Conservation (phyloP, 768 basidiomycete genomes). For the Calocera viscosa region DNA sequence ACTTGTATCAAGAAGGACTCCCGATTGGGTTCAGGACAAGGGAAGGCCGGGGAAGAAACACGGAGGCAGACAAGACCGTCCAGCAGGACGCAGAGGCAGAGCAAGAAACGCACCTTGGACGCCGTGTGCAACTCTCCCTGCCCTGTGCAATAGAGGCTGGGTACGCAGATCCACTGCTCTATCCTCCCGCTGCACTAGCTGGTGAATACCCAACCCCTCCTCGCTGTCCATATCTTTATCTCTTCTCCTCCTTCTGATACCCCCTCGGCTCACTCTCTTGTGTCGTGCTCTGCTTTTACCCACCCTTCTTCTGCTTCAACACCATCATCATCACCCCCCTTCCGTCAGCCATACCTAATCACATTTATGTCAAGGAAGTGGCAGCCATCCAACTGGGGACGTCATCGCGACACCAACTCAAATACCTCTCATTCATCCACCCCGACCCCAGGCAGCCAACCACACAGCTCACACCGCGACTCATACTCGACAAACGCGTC, state of each 20-base stretch:
- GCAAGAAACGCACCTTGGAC: background rate
- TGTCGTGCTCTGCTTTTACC: background rate
- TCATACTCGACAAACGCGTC: constrained; percentile 7
- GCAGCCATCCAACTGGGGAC: constrained; percentile 5
- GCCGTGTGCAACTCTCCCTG: background rate
- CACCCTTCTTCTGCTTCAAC: background rate
- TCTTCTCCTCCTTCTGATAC: background rate
- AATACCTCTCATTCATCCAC: background rate
- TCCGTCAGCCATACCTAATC: constrained; percentile 2
- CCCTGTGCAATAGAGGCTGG: background rate
- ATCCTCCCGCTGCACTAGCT: background rate
- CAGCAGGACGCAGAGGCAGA: background rate
- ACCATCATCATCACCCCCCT: background rate
- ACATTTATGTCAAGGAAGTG: constrained; percentile 9
- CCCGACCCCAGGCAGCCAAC: background rate
- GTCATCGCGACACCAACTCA: constrained; percentile 4
- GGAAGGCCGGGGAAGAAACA: background rate
- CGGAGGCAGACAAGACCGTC: constrained; percentile 2
- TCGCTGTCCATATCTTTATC: background rate
- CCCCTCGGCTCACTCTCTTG: background rate
- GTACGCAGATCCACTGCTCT: background rate
- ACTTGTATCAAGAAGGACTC: background rate
- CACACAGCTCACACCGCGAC: background rate
- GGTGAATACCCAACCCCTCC: background rate
- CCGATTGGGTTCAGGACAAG: background rate